A percentile compares a stretch with the other conserved stretches of the same genome.
These are phyloP conservation scores for Botryotinia globosa DNA, from an alignment of 2,329 filamentous ascomycete species.

Conservation along the genomic window DNA sequence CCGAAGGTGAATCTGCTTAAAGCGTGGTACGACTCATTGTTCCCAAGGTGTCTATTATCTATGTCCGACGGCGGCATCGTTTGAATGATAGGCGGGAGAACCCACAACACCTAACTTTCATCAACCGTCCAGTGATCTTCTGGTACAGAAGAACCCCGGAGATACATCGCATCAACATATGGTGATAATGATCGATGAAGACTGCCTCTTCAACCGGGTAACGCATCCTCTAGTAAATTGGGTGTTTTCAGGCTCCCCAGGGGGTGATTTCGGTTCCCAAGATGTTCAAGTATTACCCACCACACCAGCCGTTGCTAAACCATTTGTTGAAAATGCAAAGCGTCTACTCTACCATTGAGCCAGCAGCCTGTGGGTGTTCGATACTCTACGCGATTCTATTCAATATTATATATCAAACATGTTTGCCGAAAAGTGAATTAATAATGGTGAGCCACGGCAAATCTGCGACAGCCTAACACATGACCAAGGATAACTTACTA, in stretches of 20 bases:
- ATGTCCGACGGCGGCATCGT: neutral
- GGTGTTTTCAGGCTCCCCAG: slow-evolving; percentile 3
- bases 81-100: neutral
- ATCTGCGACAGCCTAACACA: too few species aligned
- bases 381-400: neutral
- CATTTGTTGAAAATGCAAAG: slow-evolving; percentile 3
- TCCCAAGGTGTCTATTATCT: neutral
- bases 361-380: slow-evolving; percentile 4
- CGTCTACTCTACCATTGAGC: neutral
- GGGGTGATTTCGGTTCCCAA: slow-evolving; percentile 8
- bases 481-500: too few species aligned
- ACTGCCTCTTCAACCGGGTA: slow-evolving; percentile 11
- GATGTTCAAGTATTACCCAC: slow-evolving; percentile 6
- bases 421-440: slow-evolving; percentile 8
- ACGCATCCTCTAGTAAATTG: neutral
- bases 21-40: neutral
- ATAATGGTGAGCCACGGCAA: neutral
- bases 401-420: neutral
- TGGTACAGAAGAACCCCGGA: neutral
- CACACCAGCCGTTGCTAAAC: neutral
- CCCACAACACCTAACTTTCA: neutral
- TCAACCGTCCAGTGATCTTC: neutral
- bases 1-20: neutral
- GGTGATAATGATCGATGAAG: slow-evolving; percentile 7
- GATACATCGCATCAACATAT: neutral